These are phyloP conservation scores for Hypoxylon sp. DNA, from an alignment of 2,329 filamentous ascomycete species.

Conservation along the genomic window DNA sequence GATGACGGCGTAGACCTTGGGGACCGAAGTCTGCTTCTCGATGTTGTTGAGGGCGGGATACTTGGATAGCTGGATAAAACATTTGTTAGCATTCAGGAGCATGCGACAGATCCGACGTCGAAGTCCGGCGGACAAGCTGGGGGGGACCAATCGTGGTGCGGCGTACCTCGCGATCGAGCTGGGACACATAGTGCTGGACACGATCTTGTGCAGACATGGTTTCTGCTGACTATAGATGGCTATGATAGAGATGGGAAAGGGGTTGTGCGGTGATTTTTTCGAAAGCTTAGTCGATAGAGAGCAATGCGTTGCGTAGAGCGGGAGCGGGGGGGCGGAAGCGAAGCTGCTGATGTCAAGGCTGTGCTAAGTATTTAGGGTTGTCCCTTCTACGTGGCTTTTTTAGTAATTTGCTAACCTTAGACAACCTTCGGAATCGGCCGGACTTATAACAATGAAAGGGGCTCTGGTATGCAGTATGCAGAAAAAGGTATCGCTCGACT, in stretches of 20 bases:
- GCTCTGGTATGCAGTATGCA: no score
- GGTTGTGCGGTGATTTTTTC: background rate
- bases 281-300: no score
- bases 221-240: conserved; percentile 47
- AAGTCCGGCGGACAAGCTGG: conserved; percentile 14
- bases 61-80: conserved; percentile 78
- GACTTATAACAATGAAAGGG: no score
- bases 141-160: conserved; percentile 6
- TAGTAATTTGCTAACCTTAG: no score
- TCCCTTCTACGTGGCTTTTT: no score
- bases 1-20: conserved; percentile 87
- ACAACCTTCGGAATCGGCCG: no score
- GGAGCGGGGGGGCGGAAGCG: conserved; percentile 42
- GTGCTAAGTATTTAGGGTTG: no score
- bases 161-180: conserved; percentile 86
- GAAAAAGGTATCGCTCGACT: no score
- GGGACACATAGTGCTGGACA: conserved; percentile 80
- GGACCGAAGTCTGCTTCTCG: conserved; percentile 85
- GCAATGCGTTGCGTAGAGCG: no score
- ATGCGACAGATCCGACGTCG: conserved; percentile 37
- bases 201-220: conserved; percentile 83
- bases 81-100: conserved; percentile 41
- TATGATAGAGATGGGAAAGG: conserved; percentile 24
- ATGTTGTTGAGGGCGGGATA: conserved; percentile 87
- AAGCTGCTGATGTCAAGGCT: conserved; percentile 21